These are phyloP conservation scores for Carex scoparia DNA, from an alignment of 176 grass and related monocot species.

Conservation along the genomic window DNA sequence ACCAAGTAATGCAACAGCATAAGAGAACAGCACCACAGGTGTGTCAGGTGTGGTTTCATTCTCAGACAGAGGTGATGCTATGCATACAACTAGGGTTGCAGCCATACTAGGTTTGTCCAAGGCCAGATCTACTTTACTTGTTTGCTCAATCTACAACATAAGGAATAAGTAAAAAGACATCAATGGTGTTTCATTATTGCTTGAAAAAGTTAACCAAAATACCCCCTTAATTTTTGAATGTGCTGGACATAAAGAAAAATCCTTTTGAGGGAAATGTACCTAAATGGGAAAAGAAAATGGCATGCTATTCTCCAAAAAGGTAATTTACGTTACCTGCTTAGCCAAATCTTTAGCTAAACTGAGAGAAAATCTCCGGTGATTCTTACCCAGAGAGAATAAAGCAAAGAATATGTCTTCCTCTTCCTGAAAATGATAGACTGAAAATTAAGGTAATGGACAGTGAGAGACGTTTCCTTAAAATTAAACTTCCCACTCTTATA, in stretches of 20 bases:
- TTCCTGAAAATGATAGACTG: slow-evolving; percentile 46
- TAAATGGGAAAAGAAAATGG: not conserved
- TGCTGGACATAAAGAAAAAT: not conserved
- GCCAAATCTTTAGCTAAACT: slow-evolving; percentile 71
- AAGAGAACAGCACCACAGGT: slow-evolving; percentile 57
- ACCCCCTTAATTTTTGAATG: not conserved
- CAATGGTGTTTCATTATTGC: not conserved
- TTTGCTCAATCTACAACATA: slow-evolving; percentile 46
- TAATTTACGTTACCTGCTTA: slow-evolving; percentile 62
- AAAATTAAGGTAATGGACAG: slow-evolving; percentile 19
- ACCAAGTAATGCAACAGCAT: slow-evolving; percentile 58
- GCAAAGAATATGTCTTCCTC: slow-evolving; percentile 71
- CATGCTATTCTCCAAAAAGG: not conserved
- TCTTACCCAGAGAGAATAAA: slow-evolving; percentile 76
- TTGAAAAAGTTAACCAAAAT: not conserved
- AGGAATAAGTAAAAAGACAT: not conserved
- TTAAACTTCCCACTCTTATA: slow-evolving; percentile 35
- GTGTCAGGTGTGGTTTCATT: slow-evolving; percentile 43
- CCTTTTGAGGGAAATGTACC: not conserved
- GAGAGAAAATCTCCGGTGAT: slow-evolving; percentile 56
- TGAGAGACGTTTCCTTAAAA: not conserved
- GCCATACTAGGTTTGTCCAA: slow-evolving; percentile 62
- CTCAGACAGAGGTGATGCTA: slow-evolving; percentile 51
- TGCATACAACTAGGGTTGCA: slow-evolving; percentile 59
- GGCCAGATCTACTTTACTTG: slow-evolving; percentile 50